A percentile compares a stretch with the other conserved stretches of the same genome.
phyloP scores from a whole-genome alignment of 208 protist species.

The Trypanosoma grayi region DNA sequence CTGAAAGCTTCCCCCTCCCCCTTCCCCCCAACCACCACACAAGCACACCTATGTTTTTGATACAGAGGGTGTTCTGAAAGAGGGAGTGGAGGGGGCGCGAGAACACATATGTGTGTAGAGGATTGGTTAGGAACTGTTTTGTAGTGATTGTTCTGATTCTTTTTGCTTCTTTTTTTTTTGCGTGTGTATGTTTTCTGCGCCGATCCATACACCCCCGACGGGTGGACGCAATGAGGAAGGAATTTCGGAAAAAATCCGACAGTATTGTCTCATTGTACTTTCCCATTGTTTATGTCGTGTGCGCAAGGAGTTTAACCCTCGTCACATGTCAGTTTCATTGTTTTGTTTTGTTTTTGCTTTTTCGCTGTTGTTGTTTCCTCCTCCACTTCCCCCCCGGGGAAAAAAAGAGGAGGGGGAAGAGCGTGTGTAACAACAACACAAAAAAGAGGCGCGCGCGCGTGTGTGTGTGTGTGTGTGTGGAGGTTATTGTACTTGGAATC shows the following conservation, averaged over 20 bases:
- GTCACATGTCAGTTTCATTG: background rate
- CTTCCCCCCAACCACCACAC: background rate
- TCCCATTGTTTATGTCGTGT: background rate
- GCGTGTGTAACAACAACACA: too few relatives aligned
- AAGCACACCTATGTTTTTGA: background rate
- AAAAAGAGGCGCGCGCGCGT: too few relatives aligned
- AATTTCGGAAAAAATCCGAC: too few relatives aligned
- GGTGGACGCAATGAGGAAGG: too few relatives aligned
- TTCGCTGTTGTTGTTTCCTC: background rate
- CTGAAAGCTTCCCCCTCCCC: background rate
- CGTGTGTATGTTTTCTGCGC: background rate
- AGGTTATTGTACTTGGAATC: too few relatives aligned
- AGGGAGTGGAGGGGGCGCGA: background rate
- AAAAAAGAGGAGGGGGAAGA: too few relatives aligned
- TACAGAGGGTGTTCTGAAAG: background rate
- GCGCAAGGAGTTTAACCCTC: background rate
- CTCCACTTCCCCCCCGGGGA: too few relatives aligned
- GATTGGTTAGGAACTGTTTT: too few relatives aligned
- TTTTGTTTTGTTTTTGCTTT: slow-evolving; percentile 17
- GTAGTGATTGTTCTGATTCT: too few relatives aligned
- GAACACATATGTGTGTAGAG: background rate
- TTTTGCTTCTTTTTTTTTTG: background rate
- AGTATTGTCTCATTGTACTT: background rate
- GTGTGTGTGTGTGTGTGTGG: too few relatives aligned
- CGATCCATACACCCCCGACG: background rate